Base-by-base conservation (phyloP, 2,329 filamentous ascomycete genomes). In the Hypoxylon sp. region DNA sequence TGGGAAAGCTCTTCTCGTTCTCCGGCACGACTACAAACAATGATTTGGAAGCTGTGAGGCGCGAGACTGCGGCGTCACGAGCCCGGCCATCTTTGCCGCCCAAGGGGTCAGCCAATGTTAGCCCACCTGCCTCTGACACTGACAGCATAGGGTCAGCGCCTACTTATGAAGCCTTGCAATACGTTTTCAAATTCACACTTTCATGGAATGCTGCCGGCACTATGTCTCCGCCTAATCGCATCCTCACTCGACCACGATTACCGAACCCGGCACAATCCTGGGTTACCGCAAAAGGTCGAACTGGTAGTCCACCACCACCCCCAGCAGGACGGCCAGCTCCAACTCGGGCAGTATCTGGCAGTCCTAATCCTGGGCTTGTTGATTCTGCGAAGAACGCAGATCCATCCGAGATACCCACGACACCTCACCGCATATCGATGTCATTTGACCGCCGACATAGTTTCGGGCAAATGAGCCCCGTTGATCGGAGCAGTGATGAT, bases 151-250 rank as follows among this genome's bases (percentile, higher is more conserved):
- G 83, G 13, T 88, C 86, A 7, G 82, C 85, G 1, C 87, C 87
- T 0, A 80, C 85, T 5, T 86, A 80, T 64, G 85, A 88, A 71
- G 80, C 86, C 76, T 80, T 85, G 76, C 82, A 85, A 69, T 93
- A 88, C 74, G 85, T 88, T 65, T 94, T 94, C 82, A 92, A 90
- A 68, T 94, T 94, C 74, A 88, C 90, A 9, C 84, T 94, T 1
- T 90, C 91, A 65, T 91, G 87, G 84, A 84, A 89, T 43, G 80
- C 85, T 52, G 75, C 80, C 5, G 86, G 86, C 23, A 78, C 84
- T 19, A 83, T 86, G 68, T 83, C 86, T 57, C 81, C 83, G 0
- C 86, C 86, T 2, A 87, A 90, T 43, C 87, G 89, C 2, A 85
- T 90, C n/a, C 82, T 94, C 19, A 84, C 84, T 21, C 86, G 89